Base-by-base conservation (phyloP, 257 asterid genomes). In the Nicotiana sylvestris region DNA sequence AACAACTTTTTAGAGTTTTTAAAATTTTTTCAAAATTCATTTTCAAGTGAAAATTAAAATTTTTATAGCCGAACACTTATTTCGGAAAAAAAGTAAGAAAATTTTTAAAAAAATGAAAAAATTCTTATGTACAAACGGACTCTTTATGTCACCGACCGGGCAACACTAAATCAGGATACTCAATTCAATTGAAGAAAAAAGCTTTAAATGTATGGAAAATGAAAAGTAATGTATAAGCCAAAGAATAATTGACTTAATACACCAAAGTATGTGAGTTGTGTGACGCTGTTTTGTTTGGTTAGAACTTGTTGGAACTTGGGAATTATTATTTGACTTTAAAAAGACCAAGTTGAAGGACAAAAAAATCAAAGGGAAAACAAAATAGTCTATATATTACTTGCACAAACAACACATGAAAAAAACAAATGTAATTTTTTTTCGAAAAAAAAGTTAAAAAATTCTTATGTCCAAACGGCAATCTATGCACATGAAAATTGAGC, bases 211-310 rank as follows among this genome's bases (percentile, higher is more conserved):
- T 12, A 15, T 46, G 39, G 37, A 6, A 9, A 67, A 13, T 6
- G 5, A 8, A 49, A 49, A 46, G 16, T 25, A 49, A 0, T 6
- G 12, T 9, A 6, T 13, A 6, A 49, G 17, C 17, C 57, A 51
- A 51, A 51, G 56, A 51, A 51, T 51, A 51, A 3, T 49, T 21
- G 78, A 74, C 62, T 46, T 15, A 32, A 13, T 29, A 13, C 39
- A 74, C 10, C 27, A 49, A 74, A 74, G 62, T 12, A 0, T 74
- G 15, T 49, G 62, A 74, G 80, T 49, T 74, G 80, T 74, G 80
- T 74, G 51, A 74, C 62, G 80, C 80, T 74, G 27, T 51, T 74
- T 74, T 74, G 43, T 62, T 25, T 74, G 3, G 25, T 49, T 74
- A 13, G 8, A 25, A 74, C 79, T 13, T 13, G 79, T 17, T 72